Base-by-base conservation (phyloP, 2,329 filamentous ascomycete species). In the Coniochaeta ligniaria region DNA sequence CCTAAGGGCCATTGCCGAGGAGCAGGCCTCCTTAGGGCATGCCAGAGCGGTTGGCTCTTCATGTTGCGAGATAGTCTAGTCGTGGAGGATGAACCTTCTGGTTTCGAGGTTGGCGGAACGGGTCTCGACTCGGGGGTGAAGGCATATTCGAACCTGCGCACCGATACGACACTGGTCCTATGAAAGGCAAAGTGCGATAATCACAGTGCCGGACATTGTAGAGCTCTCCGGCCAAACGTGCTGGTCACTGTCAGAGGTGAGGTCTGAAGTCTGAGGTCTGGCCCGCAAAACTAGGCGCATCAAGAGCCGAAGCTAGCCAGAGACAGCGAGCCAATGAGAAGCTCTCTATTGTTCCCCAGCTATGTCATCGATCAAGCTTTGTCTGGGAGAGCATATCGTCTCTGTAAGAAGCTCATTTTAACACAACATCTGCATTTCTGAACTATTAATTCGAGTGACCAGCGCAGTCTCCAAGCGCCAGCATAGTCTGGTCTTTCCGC, bases 261-360 rank as follows among this genome's bases (percentile, higher is more conserved):
- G 35, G 35, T 36, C 31, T 33, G 31, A 33, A 9, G 31, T 33
- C 31, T 36, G 35, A 36, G 35, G 35, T 36, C 35, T 36, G 35
- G 35, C 35, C 35, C 35, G 35, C 35, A 56, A 56, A 55, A 33
- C 31, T n/a, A 33, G 8, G 12, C 26, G n/a, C n/a, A 16, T 17
- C n/a, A 20, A 38, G 54, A 56, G 54, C 54, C 54, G 54, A 55
- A 20, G 54, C 33, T 56, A 56, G 33, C 54, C 54, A 56, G 12
- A 12, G 24, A 3, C 2, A 52, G 3, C 6, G 20, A 36, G 35
- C 54, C 31, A 56, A 56, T 56, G 31, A 38, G 31, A 22, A 24
- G 54, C 31, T 17, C 8, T 26, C 2, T 17, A 56, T 56, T 56
- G 22, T 56, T 33, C 54, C 54, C 54, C 54, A 56, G 35, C 12